Percentiles rank a stretch among this genome's conserved stretches.
Conservation (phyloP, 768 basidiomycete species). For the Lactarius tabidus region DNA sequence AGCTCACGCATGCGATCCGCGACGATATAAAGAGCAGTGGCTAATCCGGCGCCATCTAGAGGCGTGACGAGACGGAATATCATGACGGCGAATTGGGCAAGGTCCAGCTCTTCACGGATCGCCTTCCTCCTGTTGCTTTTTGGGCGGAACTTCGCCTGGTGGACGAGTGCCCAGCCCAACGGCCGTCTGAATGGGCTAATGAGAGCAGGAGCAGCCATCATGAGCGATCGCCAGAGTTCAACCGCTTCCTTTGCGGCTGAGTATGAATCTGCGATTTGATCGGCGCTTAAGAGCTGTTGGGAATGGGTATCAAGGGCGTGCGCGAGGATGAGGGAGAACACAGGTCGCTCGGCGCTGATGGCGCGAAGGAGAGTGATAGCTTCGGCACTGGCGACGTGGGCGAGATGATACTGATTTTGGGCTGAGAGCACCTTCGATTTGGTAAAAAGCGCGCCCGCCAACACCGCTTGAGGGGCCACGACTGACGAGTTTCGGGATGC, state of each 20-base stretch:
- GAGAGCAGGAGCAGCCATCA: neutral
- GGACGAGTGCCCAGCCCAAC: constrained; percentile 5
- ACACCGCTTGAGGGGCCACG: neutral
- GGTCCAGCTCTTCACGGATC: constrained; percentile 1
- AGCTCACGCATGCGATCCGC: constrained; percentile 19
- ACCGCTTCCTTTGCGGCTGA: constrained; percentile 1
- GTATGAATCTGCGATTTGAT: constrained; percentile 6
- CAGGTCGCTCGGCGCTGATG: neutral
- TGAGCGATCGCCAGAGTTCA: constrained; percentile 10
- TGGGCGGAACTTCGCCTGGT: constrained; percentile 8
- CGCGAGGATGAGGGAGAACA: constrained; percentile 15
- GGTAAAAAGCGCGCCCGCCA: constrained; percentile 11
- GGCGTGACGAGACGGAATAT: constrained; percentile 11
- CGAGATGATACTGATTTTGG: neutral
- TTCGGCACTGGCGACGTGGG: neutral
- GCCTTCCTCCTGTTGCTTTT: neutral
- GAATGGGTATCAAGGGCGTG: constrained; percentile 12
- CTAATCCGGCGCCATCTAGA: constrained; percentile 4
- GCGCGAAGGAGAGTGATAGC: constrained; percentile 3
- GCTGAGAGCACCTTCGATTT: constrained; percentile 16
- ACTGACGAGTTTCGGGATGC: neutral
- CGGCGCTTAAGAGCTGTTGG: constrained; percentile 5
- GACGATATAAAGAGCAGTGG: constrained; percentile 3
- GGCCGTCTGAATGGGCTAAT: neutral
- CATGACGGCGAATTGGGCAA: constrained; percentile 4